Percentiles rank a stretch among this genome's conserved stretches.
Evolutionary conservation across 352 stramenopile species (phyloP).

Genomic region (Globisporangium ultimum): DNA sequence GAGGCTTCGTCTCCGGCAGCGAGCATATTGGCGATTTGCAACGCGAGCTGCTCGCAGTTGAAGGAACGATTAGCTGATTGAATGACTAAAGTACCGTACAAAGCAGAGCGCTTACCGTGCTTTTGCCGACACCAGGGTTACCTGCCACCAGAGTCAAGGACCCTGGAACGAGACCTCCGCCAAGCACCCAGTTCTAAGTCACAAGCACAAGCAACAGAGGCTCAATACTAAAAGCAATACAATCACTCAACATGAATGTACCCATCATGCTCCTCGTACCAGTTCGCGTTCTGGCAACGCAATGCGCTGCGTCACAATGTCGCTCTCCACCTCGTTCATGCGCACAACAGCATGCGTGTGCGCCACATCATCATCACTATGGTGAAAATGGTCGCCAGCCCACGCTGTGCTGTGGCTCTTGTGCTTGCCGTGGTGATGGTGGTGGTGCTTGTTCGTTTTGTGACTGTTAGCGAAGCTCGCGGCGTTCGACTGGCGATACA

Average conservation of each 20-base stretch:
- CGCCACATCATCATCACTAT: slow-evolving; percentile 9
- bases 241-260: background rate
- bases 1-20: slow-evolving; percentile 17
- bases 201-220: slow-evolving; percentile 10
- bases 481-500: slow-evolving; percentile 63
- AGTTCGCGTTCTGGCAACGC: slow-evolving; percentile 70
- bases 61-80: background rate
- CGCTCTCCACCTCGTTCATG: slow-evolving; percentile 71
- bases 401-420: slow-evolving; percentile 26
- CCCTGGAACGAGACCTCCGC: slow-evolving; percentile 93
- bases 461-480: slow-evolving; percentile 29
- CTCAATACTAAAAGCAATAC: background rate
- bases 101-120: slow-evolving; percentile 44
- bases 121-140: slow-evolving; percentile 94
- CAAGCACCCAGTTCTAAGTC: slow-evolving; percentile 90
- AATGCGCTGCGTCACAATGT: slow-evolving; percentile 53
- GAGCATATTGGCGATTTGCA: slow-evolving; percentile 93
- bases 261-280: slow-evolving; percentile 16
- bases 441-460: slow-evolving; percentile 14
- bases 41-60: slow-evolving; percentile 53
- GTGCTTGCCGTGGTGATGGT: slow-evolving; percentile 20
- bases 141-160: slow-evolving; percentile 94
- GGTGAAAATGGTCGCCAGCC: slow-evolving; percentile 22
- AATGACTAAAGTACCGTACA: background rate
- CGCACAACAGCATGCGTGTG: slow-evolving; percentile 30